Evolutionary conservation across 176 grass and related monocot genomes (phyloP).

Genomic region (Pontederia crassipes): DNA sequence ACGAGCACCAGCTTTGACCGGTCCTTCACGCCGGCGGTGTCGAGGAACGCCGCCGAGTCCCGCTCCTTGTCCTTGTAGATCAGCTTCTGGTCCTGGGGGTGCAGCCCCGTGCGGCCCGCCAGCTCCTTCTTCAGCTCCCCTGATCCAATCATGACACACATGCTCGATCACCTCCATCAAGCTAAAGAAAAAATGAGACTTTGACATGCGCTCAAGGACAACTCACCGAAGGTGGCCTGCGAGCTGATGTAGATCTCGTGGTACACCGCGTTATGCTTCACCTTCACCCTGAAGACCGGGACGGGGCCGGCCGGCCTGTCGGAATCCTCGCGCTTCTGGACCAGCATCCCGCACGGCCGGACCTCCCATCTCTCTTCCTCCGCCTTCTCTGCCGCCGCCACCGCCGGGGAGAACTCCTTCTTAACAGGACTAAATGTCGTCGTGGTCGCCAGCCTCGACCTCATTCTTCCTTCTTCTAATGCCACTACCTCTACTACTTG

Average conservation of each 20-base stretch:
- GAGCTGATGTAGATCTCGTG: constrained; percentile 96
- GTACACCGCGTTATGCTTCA: constrained; percentile 61
- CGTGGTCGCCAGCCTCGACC: not conserved
- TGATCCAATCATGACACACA: constrained; percentile 4
- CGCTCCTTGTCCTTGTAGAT: constrained; percentile 82
- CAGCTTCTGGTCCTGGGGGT: constrained; percentile 78
- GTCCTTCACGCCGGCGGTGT: constrained; percentile 75
- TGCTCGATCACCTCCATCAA: not conserved
- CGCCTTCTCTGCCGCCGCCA: constrained; percentile 20
- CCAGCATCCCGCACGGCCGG: constrained; percentile 77
- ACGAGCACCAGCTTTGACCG: constrained; percentile 61
- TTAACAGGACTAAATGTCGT: not conserved
- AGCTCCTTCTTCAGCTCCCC: constrained; percentile 81
- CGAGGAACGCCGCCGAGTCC: constrained; percentile 67
- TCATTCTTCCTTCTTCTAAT: too few species aligned
- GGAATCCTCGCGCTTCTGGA: constrained; percentile 62
- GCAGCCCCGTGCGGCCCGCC: constrained; percentile 45
- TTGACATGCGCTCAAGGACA: too few species aligned
- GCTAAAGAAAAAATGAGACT: not conserved
- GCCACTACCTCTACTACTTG: too few species aligned
- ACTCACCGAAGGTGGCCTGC: constrained; percentile 77
- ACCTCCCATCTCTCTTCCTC: constrained; percentile 76
- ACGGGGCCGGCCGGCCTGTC: constrained; percentile 29
- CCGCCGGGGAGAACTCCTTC: not conserved
- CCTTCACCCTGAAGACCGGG: constrained; percentile 75